Evolutionary conservation across 345 rosid genomes (phyloP).

Genomic region (Eutrema yunnanense): DNA sequence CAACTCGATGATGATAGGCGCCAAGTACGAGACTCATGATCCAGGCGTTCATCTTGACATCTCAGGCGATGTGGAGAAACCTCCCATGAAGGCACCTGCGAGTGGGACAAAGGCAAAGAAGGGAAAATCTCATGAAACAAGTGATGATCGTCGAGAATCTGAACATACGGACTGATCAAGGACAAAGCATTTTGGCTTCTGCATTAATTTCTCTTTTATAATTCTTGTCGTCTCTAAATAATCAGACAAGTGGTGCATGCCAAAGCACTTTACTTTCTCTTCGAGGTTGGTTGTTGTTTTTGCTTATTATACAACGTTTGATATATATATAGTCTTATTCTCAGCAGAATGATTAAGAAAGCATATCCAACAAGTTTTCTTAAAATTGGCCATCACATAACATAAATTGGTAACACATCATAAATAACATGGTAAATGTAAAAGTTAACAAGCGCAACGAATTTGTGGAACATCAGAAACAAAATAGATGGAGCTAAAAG

Average conservation of each 20-base stretch:
- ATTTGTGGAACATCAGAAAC: no score
- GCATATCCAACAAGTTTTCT: no score
- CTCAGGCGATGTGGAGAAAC: conserved; percentile 33
- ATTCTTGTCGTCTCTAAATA: conserved; percentile 14
- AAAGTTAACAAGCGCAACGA: no score
- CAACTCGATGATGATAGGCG: conserved; percentile 77
- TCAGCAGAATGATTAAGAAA: no score
- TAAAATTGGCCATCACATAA: no score
- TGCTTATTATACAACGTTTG: not conserved
- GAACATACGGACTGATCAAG: conserved; percentile 17
- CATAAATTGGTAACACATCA: no score
- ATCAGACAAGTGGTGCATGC: conserved; percentile 17
- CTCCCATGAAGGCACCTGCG: conserved; percentile 5
- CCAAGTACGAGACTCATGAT: conserved; percentile 62
- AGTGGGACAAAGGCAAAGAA: conserved; percentile 14
- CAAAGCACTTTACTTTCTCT: conserved; percentile 21
- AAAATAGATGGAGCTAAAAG: no score
- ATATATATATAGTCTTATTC: no score
- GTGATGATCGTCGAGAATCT: conserved; percentile 14
- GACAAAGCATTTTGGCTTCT: conserved; percentile 8
- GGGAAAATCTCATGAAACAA: not conserved
- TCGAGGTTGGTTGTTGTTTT: conserved; percentile 4
- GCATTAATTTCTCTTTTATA: not conserved
- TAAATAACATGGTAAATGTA: no score
- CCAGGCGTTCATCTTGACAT: conserved; percentile 90